phyloP scores from a whole-genome alignment of 2,329 filamentous ascomycete genomes.

The Didymella exigua region DNA sequence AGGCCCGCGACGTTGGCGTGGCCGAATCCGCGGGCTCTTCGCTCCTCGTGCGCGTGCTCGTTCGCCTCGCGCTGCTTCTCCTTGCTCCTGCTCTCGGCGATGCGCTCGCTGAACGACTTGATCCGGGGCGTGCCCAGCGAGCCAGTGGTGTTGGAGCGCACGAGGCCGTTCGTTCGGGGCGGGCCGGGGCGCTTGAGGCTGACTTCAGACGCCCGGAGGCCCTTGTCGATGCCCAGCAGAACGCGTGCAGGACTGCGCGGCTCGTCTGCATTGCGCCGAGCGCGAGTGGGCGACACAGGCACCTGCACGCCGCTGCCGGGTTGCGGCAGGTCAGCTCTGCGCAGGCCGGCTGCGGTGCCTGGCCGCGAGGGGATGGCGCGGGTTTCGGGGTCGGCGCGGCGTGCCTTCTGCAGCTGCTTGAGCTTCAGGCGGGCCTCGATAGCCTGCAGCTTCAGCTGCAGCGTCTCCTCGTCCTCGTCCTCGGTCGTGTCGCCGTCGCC shows the following conservation, averaged over 20 bases:
- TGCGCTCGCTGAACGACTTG: conserved; percentile 82
- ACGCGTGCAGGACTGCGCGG: conserved; percentile 80
- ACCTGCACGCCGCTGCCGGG: conserved; percentile 65
- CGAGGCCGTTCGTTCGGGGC: conserved; percentile 22
- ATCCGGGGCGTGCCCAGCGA: conserved; percentile 31
- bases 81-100: conserved; percentile 68
- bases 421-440: conserved; percentile 87
- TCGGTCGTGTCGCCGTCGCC: conserved; percentile 68
- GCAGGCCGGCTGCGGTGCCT: conserved; percentile 30
- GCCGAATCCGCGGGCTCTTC: conserved; percentile 51
- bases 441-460: conserved; percentile 83
- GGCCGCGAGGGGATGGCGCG: conserved; percentile 35
- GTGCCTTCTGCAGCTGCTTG: conserved; percentile 75
- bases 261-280: conserved; percentile 53
- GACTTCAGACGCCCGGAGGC: conserved; percentile 77
- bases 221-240: conserved; percentile 87
- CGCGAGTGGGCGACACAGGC: conserved; percentile 71
- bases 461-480: conserved; percentile 84
- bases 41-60: conserved; percentile 50
- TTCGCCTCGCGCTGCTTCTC: conserved; percentile 53
- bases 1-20: conserved; percentile 37
- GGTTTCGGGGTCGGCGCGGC: conserved; percentile 46
- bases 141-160: conserved; percentile 53
- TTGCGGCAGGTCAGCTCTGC: conserved; percentile 31
- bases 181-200: conserved; percentile 76